Evolutionary conservation across 2,329 filamentous ascomycete genomes (phyloP), one percentile per base, ranked within the genome.

Genomic region (Fusarium albosuccineum): DNA sequence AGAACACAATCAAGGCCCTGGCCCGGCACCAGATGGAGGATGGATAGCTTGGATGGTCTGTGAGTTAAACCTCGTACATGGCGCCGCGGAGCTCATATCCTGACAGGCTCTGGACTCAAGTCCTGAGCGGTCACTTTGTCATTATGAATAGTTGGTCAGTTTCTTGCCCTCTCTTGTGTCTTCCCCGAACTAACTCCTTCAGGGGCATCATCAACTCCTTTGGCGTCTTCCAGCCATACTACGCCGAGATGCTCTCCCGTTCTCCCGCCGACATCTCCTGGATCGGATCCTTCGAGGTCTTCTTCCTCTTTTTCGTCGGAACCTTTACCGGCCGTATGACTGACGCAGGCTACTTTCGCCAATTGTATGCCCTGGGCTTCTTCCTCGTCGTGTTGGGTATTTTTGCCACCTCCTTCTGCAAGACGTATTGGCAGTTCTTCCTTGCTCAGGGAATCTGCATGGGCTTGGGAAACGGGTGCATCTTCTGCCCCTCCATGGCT

Each of bases 141-240:
- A 82, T 75, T 11, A 66, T 52, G 39, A 39, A 34, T 10, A 61
- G 34, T 1, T 40, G 62, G 64, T 56, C 29, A 53, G 54, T 42
- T 5, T 37, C 11, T 30, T 2, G 9, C 34, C 36, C 16, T 13
- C 7, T 3, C 10, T 22, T 22, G 5, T 82, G 46, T 0, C 57
- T 29, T 66, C 72, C 49, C 72, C 68, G 17, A 78, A 52, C 4
- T 36, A 36, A 69, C 78, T 46, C 9, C 78, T 46, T 9, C 10
- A 78, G 76, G 82, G 84, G 84, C n/a, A 77, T 84, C 58, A 81
- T 86, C 70, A 83, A 81, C 70, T 84, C 83, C 2, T 86, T 85
- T 57, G 84, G 84, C 34, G 76, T 82, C 2, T 86, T 86, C 66
- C 82, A 86, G 57, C 74, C 80, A 1, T 83, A 86, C 75, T 86